A percentile compares a stretch with the other conserved stretches of the same genome.
phyloP scores from a whole-genome alignment of 441 rosid genomes.

The Aleurites moluccanus region DNA sequence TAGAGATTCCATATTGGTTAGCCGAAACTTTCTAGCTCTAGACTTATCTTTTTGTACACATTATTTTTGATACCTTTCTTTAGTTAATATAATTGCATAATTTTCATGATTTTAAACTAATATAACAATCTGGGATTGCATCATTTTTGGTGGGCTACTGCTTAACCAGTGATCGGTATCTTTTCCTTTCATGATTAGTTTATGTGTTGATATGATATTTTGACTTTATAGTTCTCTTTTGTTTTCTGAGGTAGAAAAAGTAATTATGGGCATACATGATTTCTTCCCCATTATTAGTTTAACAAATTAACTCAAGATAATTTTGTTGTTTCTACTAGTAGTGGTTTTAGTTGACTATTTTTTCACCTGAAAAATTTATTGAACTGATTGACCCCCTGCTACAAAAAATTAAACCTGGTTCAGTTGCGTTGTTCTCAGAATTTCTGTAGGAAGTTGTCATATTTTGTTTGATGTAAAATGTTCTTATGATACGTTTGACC shows the following conservation, averaged over 20 bases:
- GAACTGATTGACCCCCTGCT: neutral
- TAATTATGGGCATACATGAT: neutral
- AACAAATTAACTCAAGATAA: too few relatives aligned
- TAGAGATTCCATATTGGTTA: conserved; percentile 36
- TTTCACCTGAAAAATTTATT: neutral
- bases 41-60: conserved; percentile 19
- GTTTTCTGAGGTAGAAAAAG: neutral
- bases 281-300: neutral
- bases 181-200: neutral
- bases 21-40: conserved; percentile 26
- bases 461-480: neutral
- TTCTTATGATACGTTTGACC: neutral
- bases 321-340: too few relatives aligned
- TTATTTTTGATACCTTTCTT: conserved; percentile 16
- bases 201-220: neutral
- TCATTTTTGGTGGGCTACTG: conserved; percentile 9
- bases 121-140: neutral
- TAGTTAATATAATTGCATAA: conserved; percentile 15
- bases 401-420: neutral
- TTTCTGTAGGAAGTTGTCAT: neutral
- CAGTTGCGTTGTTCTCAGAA: neutral
- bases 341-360: neutral
- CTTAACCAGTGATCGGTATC: conserved; percentile 8
- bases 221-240: conserved; percentile 5
- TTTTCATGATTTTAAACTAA: neutral